phyloP scores from a whole-genome alignment of 2,329 filamentous ascomycete genomes.

The Alternaria hordeiaustralica region DNA sequence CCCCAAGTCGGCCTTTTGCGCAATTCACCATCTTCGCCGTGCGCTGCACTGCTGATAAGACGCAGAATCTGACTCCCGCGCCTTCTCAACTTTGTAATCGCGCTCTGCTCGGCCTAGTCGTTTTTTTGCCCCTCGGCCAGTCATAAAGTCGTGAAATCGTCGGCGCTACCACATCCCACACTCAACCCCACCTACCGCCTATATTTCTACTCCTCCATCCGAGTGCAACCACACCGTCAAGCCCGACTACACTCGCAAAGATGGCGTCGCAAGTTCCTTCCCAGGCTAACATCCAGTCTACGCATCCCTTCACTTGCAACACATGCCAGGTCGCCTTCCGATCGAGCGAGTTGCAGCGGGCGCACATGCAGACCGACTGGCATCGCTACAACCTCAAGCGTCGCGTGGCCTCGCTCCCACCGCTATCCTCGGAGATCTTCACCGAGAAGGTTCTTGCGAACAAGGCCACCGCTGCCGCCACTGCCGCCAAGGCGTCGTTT shows the following conservation, averaged over 20 bases:
- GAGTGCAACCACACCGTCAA: conserved; percentile 2
- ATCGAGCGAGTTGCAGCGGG: conserved; percentile 88
- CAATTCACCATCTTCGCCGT: conserved; percentile 13
- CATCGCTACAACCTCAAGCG: conserved; percentile 98
- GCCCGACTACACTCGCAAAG: conserved; percentile 14
- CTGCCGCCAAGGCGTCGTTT: conserved; percentile 86
- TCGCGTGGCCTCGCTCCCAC: conserved; percentile 85
- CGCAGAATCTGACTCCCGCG: not conserved
- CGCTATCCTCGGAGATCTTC: conserved; percentile 90
- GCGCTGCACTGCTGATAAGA: conserved; percentile 2
- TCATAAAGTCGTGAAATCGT: conserved; percentile 24
- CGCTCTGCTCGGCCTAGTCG: conserved; percentile 5
- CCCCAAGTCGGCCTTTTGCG: conserved; percentile 11
- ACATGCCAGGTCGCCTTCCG: conserved; percentile 97
- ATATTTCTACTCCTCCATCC: conserved; percentile 21
- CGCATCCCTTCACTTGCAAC: conserved; percentile 95
- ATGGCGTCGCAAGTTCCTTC: conserved; percentile 46
- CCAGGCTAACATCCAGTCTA: conserved; percentile 45
- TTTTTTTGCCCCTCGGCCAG: conserved; percentile 32
- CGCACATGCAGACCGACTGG: conserved; percentile 98
- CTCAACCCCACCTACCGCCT: conserved; percentile 32
- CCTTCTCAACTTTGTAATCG: conserved; percentile 5
- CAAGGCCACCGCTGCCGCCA: conserved; percentile 81
- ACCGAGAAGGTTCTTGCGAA: conserved; percentile 94
- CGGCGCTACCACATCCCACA: conserved; percentile 25